Conservation (phyloP, 2,329 filamentous ascomycete species). For the Pestalotiopsis sp. region DNA sequence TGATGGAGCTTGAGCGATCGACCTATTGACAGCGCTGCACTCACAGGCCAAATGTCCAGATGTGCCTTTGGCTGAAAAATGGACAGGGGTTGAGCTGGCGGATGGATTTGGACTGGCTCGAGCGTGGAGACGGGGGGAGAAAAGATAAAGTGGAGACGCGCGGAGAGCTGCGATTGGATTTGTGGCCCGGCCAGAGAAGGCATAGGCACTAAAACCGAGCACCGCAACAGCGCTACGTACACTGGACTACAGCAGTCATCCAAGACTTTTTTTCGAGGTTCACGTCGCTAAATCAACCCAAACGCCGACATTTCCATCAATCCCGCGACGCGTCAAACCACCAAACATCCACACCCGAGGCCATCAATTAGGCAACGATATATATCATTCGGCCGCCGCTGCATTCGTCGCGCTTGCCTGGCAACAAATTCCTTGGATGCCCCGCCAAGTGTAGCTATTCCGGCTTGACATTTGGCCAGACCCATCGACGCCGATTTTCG, state of each 20-base stretch:
- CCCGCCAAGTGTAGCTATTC: not conserved
- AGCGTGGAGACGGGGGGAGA: not conserved
- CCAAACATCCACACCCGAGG: not conserved
- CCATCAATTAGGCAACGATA: not conserved
- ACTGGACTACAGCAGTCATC: not conserved
- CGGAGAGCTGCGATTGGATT: not conserved
- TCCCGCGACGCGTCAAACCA: not conserved
- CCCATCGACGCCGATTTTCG: not conserved
- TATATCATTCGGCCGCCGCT: not conserved
- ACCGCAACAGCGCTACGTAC: not conserved
- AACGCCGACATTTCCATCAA: not conserved
- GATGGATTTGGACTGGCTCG: not conserved
- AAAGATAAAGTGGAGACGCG: not conserved
- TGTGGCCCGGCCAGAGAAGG: not conserved
- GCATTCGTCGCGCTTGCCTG: not conserved
- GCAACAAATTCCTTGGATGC: not conserved
- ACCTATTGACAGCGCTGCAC: not conserved
- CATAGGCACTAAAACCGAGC: not conserved
- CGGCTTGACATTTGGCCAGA: not conserved
- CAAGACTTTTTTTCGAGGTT: not conserved
- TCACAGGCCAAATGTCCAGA: constrained; percentile 12
- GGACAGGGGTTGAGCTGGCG: constrained; percentile 10
- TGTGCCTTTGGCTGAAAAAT: constrained; percentile 3
- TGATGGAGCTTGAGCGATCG: constrained; percentile 6
- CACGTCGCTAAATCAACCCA: not conserved